Evolutionary conservation across 306 rosid genomes (phyloP), one percentile per base, ranked within the genome.

Genomic region (Abrus precatorius): DNA sequence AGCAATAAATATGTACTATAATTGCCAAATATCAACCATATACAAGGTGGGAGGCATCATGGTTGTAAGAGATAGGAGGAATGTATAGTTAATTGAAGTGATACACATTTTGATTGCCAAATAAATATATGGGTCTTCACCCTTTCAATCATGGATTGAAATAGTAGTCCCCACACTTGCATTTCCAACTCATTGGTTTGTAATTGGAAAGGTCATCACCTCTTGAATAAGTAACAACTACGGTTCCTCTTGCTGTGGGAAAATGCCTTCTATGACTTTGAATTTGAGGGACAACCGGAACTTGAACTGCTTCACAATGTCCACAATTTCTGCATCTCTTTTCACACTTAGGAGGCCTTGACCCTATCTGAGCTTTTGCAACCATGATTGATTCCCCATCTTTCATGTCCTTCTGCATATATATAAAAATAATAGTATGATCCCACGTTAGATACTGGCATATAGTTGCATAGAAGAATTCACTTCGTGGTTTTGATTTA

Each of bases 101-200:
- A 53, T 68, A 77, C 56, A 71, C 70, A 49, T 32, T 52, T 43
- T 62, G 14, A 7, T 63, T 50, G 28, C 20, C 38, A 54, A 85
- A 67, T 47, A 76, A 43, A 64, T 36, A 64, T 36, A 63, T 11
- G 64, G 57, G 65, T 72, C 5, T 13, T 28, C 11, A 13, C 32
- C 14, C 9, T 73, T 86, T 12, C 29, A 69, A 9, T 69, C 84
- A 93, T 36, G 98, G 98, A 79, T 93, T 86, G 86, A 87, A 90
- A 48, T 89, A 49, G 76, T 82, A 72, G 77, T 93, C 79, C 45
- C 97, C 94, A 72, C 98, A 92, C 69, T 89, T 94, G 90, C 98
- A 94, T 72, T 89, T 92, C 94, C 97, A 92, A 81, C 97, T 88
- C 44, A 94, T 86, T 55, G 97, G 98, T 74, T 91, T 94, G 83